These are phyloP conservation scores for Cordia subcordata DNA, from an alignment of 257 asterid genomes.

Conservation along the genomic window DNA sequence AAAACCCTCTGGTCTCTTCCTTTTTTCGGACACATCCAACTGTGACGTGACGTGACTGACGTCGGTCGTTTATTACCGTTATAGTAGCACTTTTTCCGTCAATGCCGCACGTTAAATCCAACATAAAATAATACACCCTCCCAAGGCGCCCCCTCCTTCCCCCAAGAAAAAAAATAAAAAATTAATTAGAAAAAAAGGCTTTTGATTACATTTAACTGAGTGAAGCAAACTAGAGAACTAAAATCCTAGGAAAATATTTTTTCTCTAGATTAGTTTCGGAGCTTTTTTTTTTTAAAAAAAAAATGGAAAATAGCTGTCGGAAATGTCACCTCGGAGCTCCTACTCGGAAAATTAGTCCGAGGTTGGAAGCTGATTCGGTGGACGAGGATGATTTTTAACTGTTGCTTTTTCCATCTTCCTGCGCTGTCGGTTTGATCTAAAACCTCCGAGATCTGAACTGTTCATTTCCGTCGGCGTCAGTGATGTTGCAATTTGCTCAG, in stretches of 20 bases:
- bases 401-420: conserved; percentile 8
- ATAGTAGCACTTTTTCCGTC: conserved; percentile 34
- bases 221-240: conserved; percentile 20
- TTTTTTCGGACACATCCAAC: neutral
- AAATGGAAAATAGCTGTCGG: conserved; percentile 17
- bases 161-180: neutral
- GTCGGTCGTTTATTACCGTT: conserved; percentile 30
- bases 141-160: too few species aligned
- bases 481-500: conserved; percentile 34
- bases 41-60: conserved; percentile 32
- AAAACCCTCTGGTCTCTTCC: conserved; percentile 1
- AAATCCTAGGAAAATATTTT: neutral
- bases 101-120: conserved; percentile 37
- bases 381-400: conserved; percentile 13
- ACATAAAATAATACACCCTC: conserved; percentile 16
- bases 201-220: conserved; percentile 30
- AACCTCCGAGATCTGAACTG: conserved; percentile 40
- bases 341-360: conserved; percentile 18
- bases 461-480: conserved; percentile 29
- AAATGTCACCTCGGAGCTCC: conserved; percentile 13
- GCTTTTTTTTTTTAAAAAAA: too few species aligned
- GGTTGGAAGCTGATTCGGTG: conserved; percentile 19
- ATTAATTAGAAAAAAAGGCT: neutral
- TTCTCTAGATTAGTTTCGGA: conserved; percentile 9
- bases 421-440: conserved; percentile 16